These are phyloP conservation scores for Neonectria hederae DNA, from an alignment of 2,329 filamentous ascomycete genomes.

Conservation along the genomic window DNA sequence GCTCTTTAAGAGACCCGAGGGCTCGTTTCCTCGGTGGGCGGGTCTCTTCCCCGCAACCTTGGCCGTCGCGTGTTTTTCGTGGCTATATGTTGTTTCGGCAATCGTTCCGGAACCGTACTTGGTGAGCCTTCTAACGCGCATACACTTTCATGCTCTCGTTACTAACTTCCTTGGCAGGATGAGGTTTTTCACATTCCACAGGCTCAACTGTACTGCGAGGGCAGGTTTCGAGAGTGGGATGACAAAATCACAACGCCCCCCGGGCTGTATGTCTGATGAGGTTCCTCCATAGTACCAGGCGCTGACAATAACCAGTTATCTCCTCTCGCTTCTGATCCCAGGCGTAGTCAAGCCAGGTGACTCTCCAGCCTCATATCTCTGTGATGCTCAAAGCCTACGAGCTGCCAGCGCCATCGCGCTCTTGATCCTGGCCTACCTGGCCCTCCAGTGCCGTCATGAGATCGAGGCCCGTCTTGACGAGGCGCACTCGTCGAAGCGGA, in stretches of 20 bases:
- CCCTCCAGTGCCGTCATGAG: slow-evolving; percentile 62
- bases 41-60: slow-evolving; percentile 32
- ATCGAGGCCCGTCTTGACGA: slow-evolving; percentile 56
- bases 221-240: slow-evolving; percentile 83
- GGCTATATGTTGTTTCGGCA: slow-evolving; percentile 39
- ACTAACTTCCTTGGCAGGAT: slow-evolving; percentile 66
- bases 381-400: slow-evolving; percentile 52
- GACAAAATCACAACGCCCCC: slow-evolving; percentile 97
- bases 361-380: slow-evolving; percentile 34
- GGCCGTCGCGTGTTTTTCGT: slow-evolving; percentile 31
- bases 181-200: slow-evolving; percentile 92
- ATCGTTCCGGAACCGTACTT: slow-evolving; percentile 64
- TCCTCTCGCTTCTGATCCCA: slow-evolving; percentile 51
- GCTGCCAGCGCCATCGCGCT: slow-evolving; percentile 57
- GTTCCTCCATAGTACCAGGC: neutral
- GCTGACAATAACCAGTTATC: slow-evolving; percentile 51
- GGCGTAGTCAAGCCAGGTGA: slow-evolving; percentile 28
- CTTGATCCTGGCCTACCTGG: slow-evolving; percentile 53
- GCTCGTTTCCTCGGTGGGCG: neutral
- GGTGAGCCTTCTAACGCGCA: slow-evolving; percentile 46
- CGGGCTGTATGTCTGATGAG: slow-evolving; percentile 68
- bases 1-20: slow-evolving; percentile 12
- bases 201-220: slow-evolving; percentile 84
- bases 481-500: slow-evolving; percentile 28
- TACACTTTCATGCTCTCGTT: neutral